phyloP scores from a whole-genome alignment of 139 green algal genomes.

The Yamagishiella unicocca region DNA sequence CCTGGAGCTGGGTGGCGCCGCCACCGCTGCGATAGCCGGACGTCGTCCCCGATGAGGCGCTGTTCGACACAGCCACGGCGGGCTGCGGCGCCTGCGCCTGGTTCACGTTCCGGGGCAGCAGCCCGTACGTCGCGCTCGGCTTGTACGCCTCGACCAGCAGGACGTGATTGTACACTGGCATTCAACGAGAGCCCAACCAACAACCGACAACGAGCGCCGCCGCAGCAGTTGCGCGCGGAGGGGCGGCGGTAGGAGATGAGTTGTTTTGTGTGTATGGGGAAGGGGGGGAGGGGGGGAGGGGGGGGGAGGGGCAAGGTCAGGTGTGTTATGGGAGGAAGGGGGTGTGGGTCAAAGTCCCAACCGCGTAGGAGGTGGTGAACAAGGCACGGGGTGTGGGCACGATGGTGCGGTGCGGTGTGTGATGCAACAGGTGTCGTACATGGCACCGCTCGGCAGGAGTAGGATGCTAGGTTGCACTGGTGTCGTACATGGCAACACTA shows the following conservation, averaged over 20 bases:
- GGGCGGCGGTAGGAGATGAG: too few relatives aligned
- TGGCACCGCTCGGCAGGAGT: too few relatives aligned
- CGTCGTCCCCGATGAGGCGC: not conserved
- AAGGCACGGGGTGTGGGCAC: too few relatives aligned
- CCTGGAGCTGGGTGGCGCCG: not conserved
- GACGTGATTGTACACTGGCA: not conserved
- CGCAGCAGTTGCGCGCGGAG: not conserved
- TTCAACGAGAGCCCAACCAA: too few relatives aligned
- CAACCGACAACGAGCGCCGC: too few relatives aligned
- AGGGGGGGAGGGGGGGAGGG: not conserved
- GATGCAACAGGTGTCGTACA: too few relatives aligned
- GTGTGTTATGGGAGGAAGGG: not conserved
- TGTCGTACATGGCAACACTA: too few relatives aligned
- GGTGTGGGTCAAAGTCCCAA: too few relatives aligned
- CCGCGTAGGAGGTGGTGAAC: too few relatives aligned
- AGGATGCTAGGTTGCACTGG: too few relatives aligned
- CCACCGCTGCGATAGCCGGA: not conserved
- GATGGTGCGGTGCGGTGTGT: too few relatives aligned
- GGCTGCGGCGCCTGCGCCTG: not conserved
- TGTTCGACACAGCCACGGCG: not conserved
- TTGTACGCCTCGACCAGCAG: constrained; percentile 27
- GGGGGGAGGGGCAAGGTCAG: not conserved
- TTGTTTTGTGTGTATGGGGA: not conserved
- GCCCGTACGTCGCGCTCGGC: not conserved
- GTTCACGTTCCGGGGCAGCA: not conserved